phyloP scores from a whole-genome alignment of 2,329 filamentous ascomycete genomes.

The Leptographium wingfieldii region DNA sequence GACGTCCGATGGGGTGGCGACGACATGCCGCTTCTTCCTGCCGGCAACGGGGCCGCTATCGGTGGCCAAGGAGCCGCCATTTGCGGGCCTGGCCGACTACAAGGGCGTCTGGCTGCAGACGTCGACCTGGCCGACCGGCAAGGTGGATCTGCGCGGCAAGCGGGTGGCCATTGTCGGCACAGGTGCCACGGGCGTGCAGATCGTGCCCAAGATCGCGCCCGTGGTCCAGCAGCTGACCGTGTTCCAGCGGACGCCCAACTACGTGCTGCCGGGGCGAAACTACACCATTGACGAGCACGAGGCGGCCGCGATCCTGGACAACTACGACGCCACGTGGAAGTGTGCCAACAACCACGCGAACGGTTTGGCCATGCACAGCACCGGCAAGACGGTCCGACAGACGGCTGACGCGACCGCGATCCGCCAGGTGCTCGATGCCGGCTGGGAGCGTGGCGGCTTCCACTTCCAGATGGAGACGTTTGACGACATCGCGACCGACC shows the following conservation, averaged over 20 bases:
- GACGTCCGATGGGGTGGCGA: conserved; percentile 11
- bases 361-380: conserved; percentile 4
- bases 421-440: conserved; percentile 3
- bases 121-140: conserved; percentile 38
- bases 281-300: conserved; percentile 2
- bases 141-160: conserved; percentile 54
- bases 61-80: conserved; percentile 44
- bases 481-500: conserved; percentile 17
- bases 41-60: conserved; percentile 55
- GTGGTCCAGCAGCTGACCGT: conserved; percentile 58
- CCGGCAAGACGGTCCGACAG: background rate
- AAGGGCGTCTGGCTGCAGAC: conserved; percentile 40
- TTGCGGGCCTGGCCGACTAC: conserved; percentile 56
- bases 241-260: conserved; percentile 66
- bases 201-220: conserved; percentile 56
- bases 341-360: background rate
- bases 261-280: conserved; percentile 36
- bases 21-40: conserved; percentile 42
- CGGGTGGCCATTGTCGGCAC: conserved; percentile 61
- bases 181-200: conserved; percentile 66
- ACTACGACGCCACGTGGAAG: conserved; percentile 3
- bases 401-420: background rate
- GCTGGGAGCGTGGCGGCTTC: conserved; percentile 7
- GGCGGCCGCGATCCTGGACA: background rate
- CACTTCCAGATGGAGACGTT: conserved; percentile 5